Base-by-base conservation (phyloP, 148 eudicot genomes). In the Oxyria digyna region DNA sequence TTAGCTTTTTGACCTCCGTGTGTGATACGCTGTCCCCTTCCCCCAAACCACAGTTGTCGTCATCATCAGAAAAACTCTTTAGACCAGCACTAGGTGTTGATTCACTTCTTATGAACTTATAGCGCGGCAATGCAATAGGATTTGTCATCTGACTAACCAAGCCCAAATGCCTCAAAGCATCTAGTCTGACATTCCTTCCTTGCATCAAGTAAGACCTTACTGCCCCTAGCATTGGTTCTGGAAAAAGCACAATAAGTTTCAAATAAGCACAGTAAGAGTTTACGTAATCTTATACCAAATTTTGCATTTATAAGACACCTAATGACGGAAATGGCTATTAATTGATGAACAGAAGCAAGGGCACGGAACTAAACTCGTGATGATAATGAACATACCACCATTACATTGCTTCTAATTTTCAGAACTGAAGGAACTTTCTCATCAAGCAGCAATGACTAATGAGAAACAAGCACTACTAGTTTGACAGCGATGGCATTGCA, bases 1-100 rank as follows among this genome's bases (percentile, higher is more conserved):
- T 81, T 79, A 93, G 71, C 74, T 80, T 89, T 86, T 82, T 85
- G 45, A 83, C 96, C 79, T 93, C 98, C 48, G 65, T 72, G 24
- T 69, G 64, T 71, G 96, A 74, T 68, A 89, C 81, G 13, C 37
- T 13, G 17, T 54, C 75, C n/a, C n/a, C n/a, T n/a, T n/a, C n/a
- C n/a, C n/a, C n/a, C n/a, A n/a, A n/a, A n/a, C n/a, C n/a, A n/a
- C n/a, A n/a, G n/a, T n/a, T n/a, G n/a, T n/a, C n/a, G n/a, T n/a
- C n/a, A n/a, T n/a, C n/a, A n/a, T n/a, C n/a, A n/a, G n/a, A n/a
- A n/a, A n/a, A 17, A 35, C 82, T 3, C 63, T 70, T 1, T 24
- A 32, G 31, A 45, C 71, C 10, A 3, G 2, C 27, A 27, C 14
- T 57, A 57, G 64, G 64, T 14, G 35, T 57, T n/a, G 35, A n/a